Conservation (phyloP, 345 rosid species). For the Salix arbutifolia region DNA sequence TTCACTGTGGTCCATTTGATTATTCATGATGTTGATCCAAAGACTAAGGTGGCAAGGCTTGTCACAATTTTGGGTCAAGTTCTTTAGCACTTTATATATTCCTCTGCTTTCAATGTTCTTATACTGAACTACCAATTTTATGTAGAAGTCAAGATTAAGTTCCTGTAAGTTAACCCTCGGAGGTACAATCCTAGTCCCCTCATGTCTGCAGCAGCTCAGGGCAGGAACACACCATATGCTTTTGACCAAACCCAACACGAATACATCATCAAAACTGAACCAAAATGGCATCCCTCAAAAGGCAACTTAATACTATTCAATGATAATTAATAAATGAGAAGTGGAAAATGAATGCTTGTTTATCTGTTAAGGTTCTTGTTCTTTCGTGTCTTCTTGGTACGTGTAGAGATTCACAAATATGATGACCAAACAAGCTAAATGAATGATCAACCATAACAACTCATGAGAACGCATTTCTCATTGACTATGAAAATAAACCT, state of each 20-base stretch:
- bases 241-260: not conserved
- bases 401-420: not conserved
- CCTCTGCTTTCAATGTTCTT: not conserved
- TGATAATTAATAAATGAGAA: too few relatives aligned
- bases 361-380: not conserved
- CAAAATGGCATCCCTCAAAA: not conserved
- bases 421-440: not conserved
- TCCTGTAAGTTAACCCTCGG: not conserved
- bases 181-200: not conserved
- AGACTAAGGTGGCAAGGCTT: not conserved
- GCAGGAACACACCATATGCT: not conserved
- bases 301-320: not conserved
- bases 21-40: not conserved
- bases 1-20: not conserved
- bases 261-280: not conserved
- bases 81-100: not conserved
- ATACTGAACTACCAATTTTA: not conserved
- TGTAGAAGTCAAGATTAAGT: not conserved
- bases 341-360: not conserved
- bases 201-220: not conserved
- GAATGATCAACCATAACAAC: not conserved
- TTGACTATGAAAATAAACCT: not conserved
- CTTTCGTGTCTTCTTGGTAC: not conserved
- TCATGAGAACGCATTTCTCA: not conserved
- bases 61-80: not conserved